phyloP scores from a whole-genome alignment of 2,329 filamentous ascomycete species.

The Aspergillus carbonarius region DNA sequence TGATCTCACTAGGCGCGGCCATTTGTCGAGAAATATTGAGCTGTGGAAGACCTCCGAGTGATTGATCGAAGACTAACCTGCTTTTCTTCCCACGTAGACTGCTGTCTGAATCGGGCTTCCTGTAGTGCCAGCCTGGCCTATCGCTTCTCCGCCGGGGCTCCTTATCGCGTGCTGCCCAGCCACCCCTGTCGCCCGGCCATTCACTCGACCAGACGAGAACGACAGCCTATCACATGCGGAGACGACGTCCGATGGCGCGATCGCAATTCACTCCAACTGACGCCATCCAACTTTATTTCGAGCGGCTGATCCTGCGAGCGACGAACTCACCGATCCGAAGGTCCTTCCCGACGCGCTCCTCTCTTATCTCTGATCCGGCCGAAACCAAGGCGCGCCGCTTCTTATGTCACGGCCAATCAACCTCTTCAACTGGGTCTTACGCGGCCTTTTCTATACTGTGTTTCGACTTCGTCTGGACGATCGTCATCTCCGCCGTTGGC shows the following conservation, averaged over 20 bases:
- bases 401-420: neutral
- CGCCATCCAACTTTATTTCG: conserved; percentile 5
- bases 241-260: neutral
- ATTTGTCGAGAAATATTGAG: conserved; percentile 16
- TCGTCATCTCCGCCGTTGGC: neutral
- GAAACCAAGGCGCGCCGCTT: neutral
- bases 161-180: conserved; percentile 8
- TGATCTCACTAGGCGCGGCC: conserved; percentile 29
- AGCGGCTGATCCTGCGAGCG: neutral
- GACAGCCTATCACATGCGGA: neutral
- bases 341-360: neutral
- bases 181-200: conserved; percentile 15
- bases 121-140: conserved; percentile 33
- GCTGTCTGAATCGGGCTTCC: conserved; percentile 50
- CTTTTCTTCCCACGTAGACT: conserved; percentile 41
- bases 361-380: neutral
- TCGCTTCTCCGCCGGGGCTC: conserved; percentile 8
- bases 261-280: neutral
- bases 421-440: neutral
- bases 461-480: neutral
- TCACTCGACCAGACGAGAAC: neutral
- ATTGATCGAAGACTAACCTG: conserved; percentile 35
- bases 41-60: conserved; percentile 14
- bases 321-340: neutral
- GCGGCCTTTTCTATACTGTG: neutral